Conservation (phyloP, 176 grass and related monocot species). For the Raddia guianensis region DNA sequence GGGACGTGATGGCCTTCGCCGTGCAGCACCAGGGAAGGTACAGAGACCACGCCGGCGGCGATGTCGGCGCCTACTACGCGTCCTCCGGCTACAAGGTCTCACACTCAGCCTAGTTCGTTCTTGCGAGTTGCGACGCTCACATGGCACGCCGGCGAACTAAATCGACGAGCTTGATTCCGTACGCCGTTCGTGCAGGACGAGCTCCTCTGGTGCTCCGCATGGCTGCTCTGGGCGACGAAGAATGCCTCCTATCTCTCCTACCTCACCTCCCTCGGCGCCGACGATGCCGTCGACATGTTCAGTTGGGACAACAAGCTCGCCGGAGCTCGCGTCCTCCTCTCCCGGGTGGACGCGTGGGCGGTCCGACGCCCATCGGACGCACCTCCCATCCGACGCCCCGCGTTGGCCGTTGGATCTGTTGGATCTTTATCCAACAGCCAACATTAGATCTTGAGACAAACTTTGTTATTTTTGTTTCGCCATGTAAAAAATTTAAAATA, state of each 20-base stretch:
- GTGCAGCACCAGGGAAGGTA: slow-evolving; percentile 60
- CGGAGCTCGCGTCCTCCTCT: slow-evolving; percentile 70
- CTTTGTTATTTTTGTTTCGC: no score
- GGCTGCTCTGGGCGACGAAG: slow-evolving; percentile 80
- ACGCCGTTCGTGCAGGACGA: slow-evolving; percentile 60
- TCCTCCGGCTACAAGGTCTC: slow-evolving; percentile 77
- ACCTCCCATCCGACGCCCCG: no score
- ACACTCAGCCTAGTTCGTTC: neutral
- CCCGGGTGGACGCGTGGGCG: no score
- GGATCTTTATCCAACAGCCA: no score
- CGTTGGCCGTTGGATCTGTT: no score
- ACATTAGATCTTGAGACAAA: no score
- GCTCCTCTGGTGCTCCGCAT: slow-evolving; percentile 76
- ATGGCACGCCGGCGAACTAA: neutral
- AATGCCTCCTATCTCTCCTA: slow-evolving; percentile 60
- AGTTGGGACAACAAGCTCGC: slow-evolving; percentile 97
- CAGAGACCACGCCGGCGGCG: slow-evolving; percentile 56
- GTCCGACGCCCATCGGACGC: no score
- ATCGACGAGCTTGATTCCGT: no score
- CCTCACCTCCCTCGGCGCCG: slow-evolving; percentile 50
- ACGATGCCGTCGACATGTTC: slow-evolving; percentile 75
- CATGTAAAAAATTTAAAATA: no score
- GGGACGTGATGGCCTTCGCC: slow-evolving; percentile 59
- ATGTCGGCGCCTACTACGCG: slow-evolving; percentile 60
- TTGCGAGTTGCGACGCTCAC: neutral